Conservation (phyloP, 2,329 filamentous ascomycete genomes). For the Alternaria infectoria region DNA sequence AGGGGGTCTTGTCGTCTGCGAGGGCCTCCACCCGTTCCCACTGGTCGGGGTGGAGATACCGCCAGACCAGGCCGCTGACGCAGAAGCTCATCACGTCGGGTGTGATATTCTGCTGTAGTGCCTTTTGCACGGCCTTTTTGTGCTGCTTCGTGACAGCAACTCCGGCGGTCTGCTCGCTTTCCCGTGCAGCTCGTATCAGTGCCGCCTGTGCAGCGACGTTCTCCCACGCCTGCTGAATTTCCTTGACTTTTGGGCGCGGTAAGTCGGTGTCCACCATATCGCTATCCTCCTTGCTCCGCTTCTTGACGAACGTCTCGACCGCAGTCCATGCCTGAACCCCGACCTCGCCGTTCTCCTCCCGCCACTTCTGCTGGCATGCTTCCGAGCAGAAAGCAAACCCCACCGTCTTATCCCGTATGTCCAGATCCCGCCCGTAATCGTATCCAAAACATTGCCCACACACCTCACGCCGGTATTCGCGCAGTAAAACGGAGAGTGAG, state of each 20-base stretch:
- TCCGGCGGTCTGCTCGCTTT: constrained; percentile 6
- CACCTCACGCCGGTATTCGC: constrained; percentile 57
- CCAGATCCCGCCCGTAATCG: constrained; percentile 51
- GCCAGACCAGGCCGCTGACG: constrained; percentile 49
- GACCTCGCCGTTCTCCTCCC: constrained; percentile 27
- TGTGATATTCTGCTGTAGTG: constrained; percentile 34
- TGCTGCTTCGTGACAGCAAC: constrained; percentile 42
- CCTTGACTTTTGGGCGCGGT: constrained; percentile 33
- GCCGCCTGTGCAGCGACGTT: constrained; percentile 27
- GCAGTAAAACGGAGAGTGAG: constrained; percentile 50
- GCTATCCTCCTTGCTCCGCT: constrained; percentile 38
- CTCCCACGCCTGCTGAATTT: constrained; percentile 40
- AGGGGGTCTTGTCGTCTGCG: constrained; percentile 51
- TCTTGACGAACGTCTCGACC: constrained; percentile 43
- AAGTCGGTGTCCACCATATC: constrained; percentile 43
- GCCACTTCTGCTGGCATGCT: constrained; percentile 48
- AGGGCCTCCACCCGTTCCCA: constrained; percentile 48
- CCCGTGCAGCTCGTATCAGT: constrained; percentile 35
- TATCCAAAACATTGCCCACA: constrained; percentile 57
- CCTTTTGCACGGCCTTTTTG: constrained; percentile 39
- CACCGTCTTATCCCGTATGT: constrained; percentile 44
- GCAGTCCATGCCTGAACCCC: constrained; percentile 44
- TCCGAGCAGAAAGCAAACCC: constrained; percentile 54
- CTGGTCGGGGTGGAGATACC: constrained; percentile 32
- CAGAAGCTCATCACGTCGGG: constrained; percentile 53